Conservation (phyloP, 2,329 filamentous ascomycete species). For the Penicillium sp. region DNA sequence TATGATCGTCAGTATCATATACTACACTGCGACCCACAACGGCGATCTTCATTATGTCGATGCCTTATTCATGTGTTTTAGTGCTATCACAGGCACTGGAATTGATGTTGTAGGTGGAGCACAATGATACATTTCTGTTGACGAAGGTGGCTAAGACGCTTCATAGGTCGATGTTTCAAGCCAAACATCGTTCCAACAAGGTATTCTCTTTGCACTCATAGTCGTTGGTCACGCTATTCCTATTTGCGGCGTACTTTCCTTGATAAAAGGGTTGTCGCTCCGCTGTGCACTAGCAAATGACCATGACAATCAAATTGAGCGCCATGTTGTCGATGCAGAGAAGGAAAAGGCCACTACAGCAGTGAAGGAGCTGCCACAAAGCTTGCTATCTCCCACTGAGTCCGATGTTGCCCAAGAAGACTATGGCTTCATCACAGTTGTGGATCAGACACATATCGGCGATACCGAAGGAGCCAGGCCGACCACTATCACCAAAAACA, state of each 20-base stretch:
- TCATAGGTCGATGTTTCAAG: conserved; percentile 51
- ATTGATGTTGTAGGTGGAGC: conserved; percentile 58
- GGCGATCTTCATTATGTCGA: conserved; percentile 61
- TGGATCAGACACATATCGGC: not conserved
- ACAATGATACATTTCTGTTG: not conserved
- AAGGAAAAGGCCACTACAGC: not conserved
- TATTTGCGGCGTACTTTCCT: conserved; percentile 56
- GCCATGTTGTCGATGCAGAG: not conserved
- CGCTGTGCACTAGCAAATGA: not conserved
- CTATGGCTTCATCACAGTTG: not conserved
- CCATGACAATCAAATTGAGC: not conserved
- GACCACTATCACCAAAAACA: not conserved
- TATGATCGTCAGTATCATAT: conserved; percentile 61
- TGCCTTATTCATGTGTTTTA: conserved; percentile 67
- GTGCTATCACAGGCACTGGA: conserved; percentile 67
- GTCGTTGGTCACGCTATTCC: conserved; percentile 66
- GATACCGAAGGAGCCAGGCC: not conserved
- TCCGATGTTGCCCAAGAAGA: not conserved
- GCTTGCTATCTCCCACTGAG: not conserved
- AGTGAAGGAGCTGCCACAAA: not conserved
- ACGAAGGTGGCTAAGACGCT: not conserved
- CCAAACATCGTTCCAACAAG: conserved; percentile 68
- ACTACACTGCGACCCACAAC: conserved; percentile 58
- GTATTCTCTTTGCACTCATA: conserved; percentile 65
- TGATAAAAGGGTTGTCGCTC: conserved; percentile 55